These are phyloP conservation scores for Kazachstania psychrophila DNA, from an alignment of 805 yeast species.

Conservation along the genomic window DNA sequence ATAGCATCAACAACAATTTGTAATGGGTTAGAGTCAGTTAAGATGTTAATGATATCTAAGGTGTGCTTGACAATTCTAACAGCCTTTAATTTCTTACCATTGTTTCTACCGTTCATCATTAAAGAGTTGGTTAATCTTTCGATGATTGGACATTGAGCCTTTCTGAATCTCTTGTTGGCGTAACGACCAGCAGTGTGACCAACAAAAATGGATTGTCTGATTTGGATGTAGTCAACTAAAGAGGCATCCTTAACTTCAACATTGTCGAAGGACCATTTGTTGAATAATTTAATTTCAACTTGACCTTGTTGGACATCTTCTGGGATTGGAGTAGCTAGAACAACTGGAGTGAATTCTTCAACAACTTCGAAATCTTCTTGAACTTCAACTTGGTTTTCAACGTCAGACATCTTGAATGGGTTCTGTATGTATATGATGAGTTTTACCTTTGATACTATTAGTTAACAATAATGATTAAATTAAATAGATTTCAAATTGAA, in stretches of 20 bases:
- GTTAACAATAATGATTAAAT: too few relatives aligned
- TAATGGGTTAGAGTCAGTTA: conserved; percentile 98
- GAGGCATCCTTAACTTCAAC: conserved; percentile 97
- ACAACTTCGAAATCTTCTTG: conserved; percentile 62
- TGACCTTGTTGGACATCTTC: conserved; percentile 94
- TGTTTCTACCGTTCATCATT: conserved; percentile 99
- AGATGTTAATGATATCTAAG: conserved; percentile 91
- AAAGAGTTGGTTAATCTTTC: conserved; percentile 99
- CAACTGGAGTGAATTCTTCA: conserved; percentile 63
- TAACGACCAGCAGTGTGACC: conserved; percentile 99
- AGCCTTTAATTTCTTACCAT: conserved; percentile 99
- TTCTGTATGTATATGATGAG: conserved; percentile 7
- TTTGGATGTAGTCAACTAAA: conserved; percentile 95
- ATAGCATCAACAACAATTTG: conserved; percentile 99
- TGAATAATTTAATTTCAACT: conserved; percentile 93
- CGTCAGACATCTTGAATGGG: conserved; percentile 66
- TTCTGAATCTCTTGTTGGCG: conserved; percentile 99
- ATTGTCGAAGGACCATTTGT: conserved; percentile 99
- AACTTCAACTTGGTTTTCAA: conserved; percentile 51
- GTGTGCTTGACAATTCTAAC: conserved; percentile 99
- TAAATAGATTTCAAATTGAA: too few relatives aligned
- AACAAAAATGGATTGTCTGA: conserved; percentile 94
- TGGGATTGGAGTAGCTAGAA: conserved; percentile 93
- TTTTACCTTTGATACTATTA: too few relatives aligned
- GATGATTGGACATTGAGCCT: conserved; percentile 98